Conservation (phyloP, 2,329 filamentous ascomycete genomes). For the Penicillium sp. region DNA sequence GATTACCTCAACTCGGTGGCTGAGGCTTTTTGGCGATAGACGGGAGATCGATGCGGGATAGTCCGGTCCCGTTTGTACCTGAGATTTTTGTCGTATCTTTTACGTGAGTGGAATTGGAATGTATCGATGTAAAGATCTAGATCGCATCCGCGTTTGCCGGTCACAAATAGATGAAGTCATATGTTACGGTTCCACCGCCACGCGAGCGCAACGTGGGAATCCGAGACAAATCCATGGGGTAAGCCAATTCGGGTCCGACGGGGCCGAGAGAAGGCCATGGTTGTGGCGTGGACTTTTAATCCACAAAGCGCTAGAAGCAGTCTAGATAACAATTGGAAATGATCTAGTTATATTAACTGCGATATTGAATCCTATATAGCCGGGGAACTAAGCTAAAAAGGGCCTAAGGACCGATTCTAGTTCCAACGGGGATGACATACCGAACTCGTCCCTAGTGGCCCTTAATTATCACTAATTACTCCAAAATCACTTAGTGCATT, state of each 20-base stretch:
- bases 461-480: neutral
- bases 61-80: neutral
- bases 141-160: neutral
- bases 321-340: neutral
- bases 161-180: neutral
- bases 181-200: neutral
- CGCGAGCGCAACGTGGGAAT: slow-evolving; percentile 4
- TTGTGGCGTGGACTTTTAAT: neutral
- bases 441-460: neutral
- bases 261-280: slow-evolving; percentile 5
- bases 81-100: neutral
- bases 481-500: neutral
- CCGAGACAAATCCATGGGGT: neutral
- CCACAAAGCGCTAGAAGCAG: neutral
- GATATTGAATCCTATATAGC: neutral
- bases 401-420: neutral
- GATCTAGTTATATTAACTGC: neutral
- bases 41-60: neutral
- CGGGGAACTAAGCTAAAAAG: neutral
- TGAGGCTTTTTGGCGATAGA: slow-evolving; percentile 25
- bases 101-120: neutral
- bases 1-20: slow-evolving; percentile 33
- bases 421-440: neutral
- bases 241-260: slow-evolving; percentile 3
- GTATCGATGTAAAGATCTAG: neutral